Base-by-base conservation (phyloP, 2,329 filamentous ascomycete species). In the Leptographium procerum region DNA sequence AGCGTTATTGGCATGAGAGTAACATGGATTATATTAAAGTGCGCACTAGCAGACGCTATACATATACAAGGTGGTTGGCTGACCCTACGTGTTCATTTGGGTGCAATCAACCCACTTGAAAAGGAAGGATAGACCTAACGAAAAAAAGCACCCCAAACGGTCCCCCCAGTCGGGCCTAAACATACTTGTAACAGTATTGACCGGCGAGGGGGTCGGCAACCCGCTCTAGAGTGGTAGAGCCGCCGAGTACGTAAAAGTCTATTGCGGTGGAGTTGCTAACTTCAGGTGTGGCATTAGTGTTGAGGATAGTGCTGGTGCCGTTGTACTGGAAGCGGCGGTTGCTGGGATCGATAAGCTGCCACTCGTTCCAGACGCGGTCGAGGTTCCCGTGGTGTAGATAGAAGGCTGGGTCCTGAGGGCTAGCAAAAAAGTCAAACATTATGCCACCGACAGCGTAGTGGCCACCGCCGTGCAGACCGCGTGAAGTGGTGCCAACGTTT, bases 401-500 rank as follows among this genome's bases (percentile, higher is more conserved):
- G n/a, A 51, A 31, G 48, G 28, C 48, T 11, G 28, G 48, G 16
- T 51, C 48, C 48, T 51, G 48, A 14, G 28, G 48, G 48, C 28
- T 51, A 26, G 28, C 48, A 16, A 51, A 51, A 19, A 51, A 51
- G 13, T 51, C 48, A 51, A 51, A 51, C 48, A 31, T 51, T 14
- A n/a, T 71, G 28, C 69, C 71, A 3, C 65, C 69, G 9, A 68
- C 66, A 55, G 70, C 65, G 61, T 72, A 73, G 57, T 74, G 70
- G 48, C 71, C 72, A 1, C 69, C 67, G 61, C 71, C 72, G 64
- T 78, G 73, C 61, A 78, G 52, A 24, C 52, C 56, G 61, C 71
- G 72, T 62, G 77, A 73, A 61, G 77, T 77, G 47, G 59, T 62
- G 50, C 69, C 65, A 52, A 77, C 73, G 26, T 73, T 64, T 1